phyloP scores from a whole-genome alignment of 306 rosid genomes.

The Vigna angularis region DNA sequence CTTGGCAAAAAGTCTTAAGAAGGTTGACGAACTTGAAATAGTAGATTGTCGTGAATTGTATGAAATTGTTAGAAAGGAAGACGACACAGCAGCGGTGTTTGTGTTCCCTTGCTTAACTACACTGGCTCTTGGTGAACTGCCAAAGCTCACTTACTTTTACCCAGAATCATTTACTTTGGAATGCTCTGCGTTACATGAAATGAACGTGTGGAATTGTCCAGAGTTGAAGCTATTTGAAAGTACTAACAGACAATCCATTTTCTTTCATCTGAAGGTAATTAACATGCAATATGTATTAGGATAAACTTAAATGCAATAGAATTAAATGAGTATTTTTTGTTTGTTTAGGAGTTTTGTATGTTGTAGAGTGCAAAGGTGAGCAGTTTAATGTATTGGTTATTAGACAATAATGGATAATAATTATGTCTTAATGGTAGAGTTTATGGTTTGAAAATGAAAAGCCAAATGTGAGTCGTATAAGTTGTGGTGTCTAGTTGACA shows the following conservation, averaged over 20 bases:
- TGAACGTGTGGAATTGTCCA: background rate
- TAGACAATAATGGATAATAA: too few relatives aligned
- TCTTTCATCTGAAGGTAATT: slow-evolving; percentile 14
- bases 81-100: background rate
- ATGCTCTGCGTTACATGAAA: background rate
- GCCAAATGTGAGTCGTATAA: too few relatives aligned
- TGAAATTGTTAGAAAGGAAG: slow-evolving; percentile 25
- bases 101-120: slow-evolving; percentile 15
- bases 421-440: too few relatives aligned
- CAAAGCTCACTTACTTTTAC: slow-evolving; percentile 21
- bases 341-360: too few relatives aligned
- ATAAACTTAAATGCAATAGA: too few relatives aligned
- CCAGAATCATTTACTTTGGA: background rate
- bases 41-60: rapidly evolving
- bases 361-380: too few relatives aligned
- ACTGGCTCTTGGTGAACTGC: background rate
- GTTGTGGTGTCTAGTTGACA: too few relatives aligned
- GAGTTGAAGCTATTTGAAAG: background rate
- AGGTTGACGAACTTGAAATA: background rate
- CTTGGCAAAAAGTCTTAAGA: slow-evolving; percentile 20
- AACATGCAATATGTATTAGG: too few relatives aligned
- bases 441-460: too few relatives aligned
- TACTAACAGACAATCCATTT: background rate
- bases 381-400: too few relatives aligned
- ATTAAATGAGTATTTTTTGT: too few relatives aligned